Evolutionary conservation across 208 protist genomes (phyloP), one percentile per base, ranked within the genome.

Genomic region (Crithidia sp.): DNA sequence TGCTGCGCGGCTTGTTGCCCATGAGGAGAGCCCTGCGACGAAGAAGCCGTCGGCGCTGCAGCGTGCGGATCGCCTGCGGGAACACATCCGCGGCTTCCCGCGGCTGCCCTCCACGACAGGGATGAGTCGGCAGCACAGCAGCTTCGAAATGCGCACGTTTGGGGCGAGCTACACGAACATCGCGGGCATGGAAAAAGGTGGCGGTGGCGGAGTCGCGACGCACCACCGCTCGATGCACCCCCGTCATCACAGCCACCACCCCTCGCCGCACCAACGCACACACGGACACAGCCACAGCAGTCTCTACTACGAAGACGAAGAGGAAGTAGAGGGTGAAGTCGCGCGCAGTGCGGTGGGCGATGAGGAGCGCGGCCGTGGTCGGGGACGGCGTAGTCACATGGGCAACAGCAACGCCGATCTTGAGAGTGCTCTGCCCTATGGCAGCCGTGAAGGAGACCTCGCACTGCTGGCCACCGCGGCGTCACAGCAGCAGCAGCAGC

Each of bases 21-120:
- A 70, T 40, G 63, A 67, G 37, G 71, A 70, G 49, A 60, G 44
- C 41, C 71, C 37, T 2, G 14, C 69, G 47, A 16, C 7, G 57
- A 67, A 60, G 52, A 57, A 66, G 47, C 50, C 52, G 13, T 74
- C 68, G 9, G 71, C 63, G 19, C 56, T 58, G 13, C 49, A 43
- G 36, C 76, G 70, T 7, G 74, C 66, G 4, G 56, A 84, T 40
- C 63, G 54, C 1, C 71, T 84, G 17, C 79, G 79, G 3, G 66
- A 71, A 17, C 50, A 84, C 40, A 36, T 84, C 4, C 74, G 71
- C 63, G 74, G 70, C 12, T 52, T 61, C 36, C 73, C 65, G 28
- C 79, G 70, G 10, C 70, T 68, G 50, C 37, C 67, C 39, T 50
- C 67, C 14, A 47, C 19, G 3, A 36, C 9, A 12, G 57, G 5